phyloP scores from a whole-genome alignment of 805 yeast species.

The Candida maris region DNA sequence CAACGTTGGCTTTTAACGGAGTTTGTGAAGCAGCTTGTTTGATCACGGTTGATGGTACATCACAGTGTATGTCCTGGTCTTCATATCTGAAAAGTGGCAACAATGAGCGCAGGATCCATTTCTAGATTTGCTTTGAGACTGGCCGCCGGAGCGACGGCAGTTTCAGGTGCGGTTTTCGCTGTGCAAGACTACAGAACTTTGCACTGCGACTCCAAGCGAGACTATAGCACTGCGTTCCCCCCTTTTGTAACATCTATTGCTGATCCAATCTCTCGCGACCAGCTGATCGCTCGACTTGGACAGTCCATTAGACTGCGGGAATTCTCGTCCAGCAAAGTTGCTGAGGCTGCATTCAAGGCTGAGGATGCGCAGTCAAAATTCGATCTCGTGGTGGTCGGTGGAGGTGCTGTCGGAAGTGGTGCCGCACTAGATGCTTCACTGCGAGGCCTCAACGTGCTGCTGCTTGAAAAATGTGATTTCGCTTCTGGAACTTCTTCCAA shows the following conservation, averaged over 20 bases:
- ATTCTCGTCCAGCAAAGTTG: conserved; percentile 2
- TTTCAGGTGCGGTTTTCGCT: conserved; percentile 8
- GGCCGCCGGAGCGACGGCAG: conserved; percentile 10
- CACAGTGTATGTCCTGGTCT: not conserved
- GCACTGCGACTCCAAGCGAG: conserved; percentile 11
- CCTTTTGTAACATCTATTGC: conserved; percentile 45
- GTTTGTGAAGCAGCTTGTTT: too few species aligned
- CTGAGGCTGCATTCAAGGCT: conserved; percentile 9
- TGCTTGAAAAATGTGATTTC: conserved; percentile 84
- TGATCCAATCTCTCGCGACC: conserved; percentile 55
- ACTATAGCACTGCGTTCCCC: conserved; percentile 20
- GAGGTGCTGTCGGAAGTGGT: conserved; percentile 96
- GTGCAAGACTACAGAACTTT: conserved; percentile 8
- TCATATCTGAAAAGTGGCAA: not conserved
- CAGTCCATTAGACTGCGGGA: conserved; percentile 13
- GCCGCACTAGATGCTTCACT: conserved; percentile 88
- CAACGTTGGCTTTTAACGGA: too few species aligned
- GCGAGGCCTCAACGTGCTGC: conserved; percentile 84
- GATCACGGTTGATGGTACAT: too few species aligned
- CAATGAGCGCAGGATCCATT: conserved; percentile 1
- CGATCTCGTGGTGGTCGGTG: conserved; percentile 88
- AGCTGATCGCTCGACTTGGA: conserved; percentile 46
- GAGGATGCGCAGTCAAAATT: conserved; percentile 46
- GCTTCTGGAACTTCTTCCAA: conserved; percentile 92
- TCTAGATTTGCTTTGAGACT: conserved; percentile 5